phyloP scores from a whole-genome alignment of 441 rosid species.

The Aquilaria agallochum region DNA sequence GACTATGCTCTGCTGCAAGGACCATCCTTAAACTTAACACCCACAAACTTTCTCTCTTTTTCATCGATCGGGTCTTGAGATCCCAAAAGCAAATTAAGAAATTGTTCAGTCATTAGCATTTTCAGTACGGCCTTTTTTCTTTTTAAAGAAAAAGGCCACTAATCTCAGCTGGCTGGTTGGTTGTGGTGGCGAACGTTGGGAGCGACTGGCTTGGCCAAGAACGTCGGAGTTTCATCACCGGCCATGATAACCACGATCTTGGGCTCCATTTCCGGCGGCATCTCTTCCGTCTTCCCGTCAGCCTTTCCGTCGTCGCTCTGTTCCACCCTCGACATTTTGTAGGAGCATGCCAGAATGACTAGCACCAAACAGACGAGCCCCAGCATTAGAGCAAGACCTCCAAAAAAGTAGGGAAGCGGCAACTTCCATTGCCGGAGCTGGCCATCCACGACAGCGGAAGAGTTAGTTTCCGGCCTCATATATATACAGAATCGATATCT shows the following conservation, averaged over 20 bases:
- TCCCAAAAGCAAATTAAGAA: no score
- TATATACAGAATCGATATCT: not conserved
- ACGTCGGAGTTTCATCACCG: conserved; percentile 62
- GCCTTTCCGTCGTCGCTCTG: conserved; percentile 12
- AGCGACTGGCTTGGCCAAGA: conserved; percentile 43
- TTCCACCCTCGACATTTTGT: conserved; percentile 12
- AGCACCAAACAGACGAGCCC: conserved; percentile 46
- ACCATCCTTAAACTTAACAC: no score
- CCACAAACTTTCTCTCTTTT: no score
- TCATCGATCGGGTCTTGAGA: no score
- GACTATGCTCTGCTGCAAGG: no score
- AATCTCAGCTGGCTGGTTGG: not conserved
- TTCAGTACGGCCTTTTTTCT: not conserved
- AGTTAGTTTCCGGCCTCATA: conserved; percentile 35
- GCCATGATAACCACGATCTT: conserved; percentile 80
- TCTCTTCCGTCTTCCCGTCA: conserved; percentile 15
- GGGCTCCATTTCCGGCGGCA: conserved; percentile 44
- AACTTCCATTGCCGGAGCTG: conserved; percentile 35
- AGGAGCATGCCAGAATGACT: conserved; percentile 51
- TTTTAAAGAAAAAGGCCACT: not conserved
- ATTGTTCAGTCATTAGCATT: no score
- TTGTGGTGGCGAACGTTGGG: conserved; percentile 14
- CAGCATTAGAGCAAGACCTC: conserved; percentile 47
- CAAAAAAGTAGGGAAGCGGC: conserved; percentile 47
- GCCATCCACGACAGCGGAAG: conserved; percentile 9